Evolutionary conservation across 139 green algal genomes (phyloP), one percentile per base, ranked within the genome.

Genomic region (Astrephomene gubernaculifera): DNA sequence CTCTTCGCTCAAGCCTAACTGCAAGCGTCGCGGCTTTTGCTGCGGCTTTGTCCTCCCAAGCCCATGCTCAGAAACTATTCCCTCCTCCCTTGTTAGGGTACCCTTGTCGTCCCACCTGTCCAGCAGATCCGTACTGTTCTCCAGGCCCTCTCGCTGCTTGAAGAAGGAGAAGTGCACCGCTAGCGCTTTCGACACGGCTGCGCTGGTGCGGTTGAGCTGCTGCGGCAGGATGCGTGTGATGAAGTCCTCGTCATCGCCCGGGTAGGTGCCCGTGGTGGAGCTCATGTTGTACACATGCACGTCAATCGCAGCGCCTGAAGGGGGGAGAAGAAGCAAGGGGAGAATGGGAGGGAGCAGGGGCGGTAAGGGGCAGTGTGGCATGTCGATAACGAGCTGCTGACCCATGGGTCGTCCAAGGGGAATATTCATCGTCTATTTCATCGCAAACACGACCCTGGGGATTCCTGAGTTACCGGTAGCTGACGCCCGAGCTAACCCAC

Each of bases 161-260:
- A 45, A 86, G 80, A 86, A 86, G 14, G 45, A 71, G 31, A 86
- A 86, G 80, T 86, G 80, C 65, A 86, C 80, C 67, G 80, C 80
- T 27, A 86, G 52, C 49, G 78, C 78, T 19, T 36, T 19, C 36
- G 41, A 67, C 41, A 74, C 78, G 31, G 78, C 78, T 25, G 78
- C 80, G 25, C 29, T 54, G 80, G 65, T 78, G 67, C 35, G 35
- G 67, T 86, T 78, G 49, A 79, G 80, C 80, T 86, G 45, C 80
- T 86, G 65, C 43, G 80, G 80, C 45, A 86, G 65, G 36, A 86
- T 69, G 52, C 67, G 65, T 0, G 80, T 86, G 67, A 86, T 86
- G 65, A 36, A 78, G 67, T 86, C 80, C 64, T 86, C 80, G 80
- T 86, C 80, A 45, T 86, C 80, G 4, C 65, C 80, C 3, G 80